A percentile compares a stretch with the other conserved stretches of the same genome.
Conservation (phyloP, 768 basidiomycete genomes). For the Amanita pseudoporphyria region DNA sequence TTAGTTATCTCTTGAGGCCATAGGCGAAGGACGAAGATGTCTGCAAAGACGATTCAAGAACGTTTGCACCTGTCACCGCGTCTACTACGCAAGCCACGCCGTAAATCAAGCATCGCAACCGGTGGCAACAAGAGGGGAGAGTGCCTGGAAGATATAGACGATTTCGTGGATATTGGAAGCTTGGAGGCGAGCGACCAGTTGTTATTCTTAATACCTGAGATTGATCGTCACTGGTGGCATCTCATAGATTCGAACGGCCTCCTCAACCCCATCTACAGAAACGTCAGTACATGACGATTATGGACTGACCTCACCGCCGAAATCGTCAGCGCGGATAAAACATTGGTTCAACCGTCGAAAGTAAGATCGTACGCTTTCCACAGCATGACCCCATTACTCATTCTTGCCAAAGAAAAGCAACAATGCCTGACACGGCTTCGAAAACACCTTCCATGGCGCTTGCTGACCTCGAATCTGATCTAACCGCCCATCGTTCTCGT, state of each 20-base stretch:
- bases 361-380: background rate
- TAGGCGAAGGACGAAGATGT: background rate
- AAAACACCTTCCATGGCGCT: background rate
- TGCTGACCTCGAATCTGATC: background rate
- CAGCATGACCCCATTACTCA: background rate
- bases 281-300: background rate
- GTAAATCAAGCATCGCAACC: background rate
- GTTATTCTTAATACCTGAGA: background rate
- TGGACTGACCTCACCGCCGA: background rate
- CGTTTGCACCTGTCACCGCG: background rate
- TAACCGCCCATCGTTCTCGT: background rate
- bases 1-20: background rate
- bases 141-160: background rate
- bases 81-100: background rate
- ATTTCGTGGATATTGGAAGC: background rate
- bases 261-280: background rate
- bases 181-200: background rate
- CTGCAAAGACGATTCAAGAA: background rate
- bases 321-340: background rate
- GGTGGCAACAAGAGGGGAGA: background rate
- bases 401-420: background rate
- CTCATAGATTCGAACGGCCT: background rate
- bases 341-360: constrained; percentile 2
- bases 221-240: background rate
- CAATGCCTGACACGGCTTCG: background rate